These are phyloP conservation scores for Kluyveromyces wickerhamii DNA, from an alignment of 805 yeast species.

Conservation along the genomic window DNA sequence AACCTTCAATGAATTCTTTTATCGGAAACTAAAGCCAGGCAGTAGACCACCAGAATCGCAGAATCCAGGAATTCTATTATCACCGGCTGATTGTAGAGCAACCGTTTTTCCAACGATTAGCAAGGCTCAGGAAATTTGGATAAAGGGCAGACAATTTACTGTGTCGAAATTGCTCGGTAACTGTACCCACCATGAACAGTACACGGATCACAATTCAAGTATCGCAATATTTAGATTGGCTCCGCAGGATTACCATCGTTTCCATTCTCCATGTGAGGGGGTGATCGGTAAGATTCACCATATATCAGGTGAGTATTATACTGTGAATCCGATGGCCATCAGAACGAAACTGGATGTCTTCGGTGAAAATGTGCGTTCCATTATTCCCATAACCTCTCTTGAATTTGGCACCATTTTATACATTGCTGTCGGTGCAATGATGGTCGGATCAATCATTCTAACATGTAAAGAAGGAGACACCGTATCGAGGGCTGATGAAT, in stretches of 20 bases:
- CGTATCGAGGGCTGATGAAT: constrained; percentile 65
- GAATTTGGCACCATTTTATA: constrained; percentile 73
- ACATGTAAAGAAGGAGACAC: constrained; percentile 54
- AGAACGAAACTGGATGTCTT: constrained; percentile 82
- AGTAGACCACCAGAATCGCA: constrained; percentile 64
- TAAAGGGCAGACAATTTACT: constrained; percentile 75
- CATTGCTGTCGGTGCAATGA: constrained; percentile 94
- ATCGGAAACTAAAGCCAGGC: constrained; percentile 62
- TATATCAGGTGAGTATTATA: constrained; percentile 86
- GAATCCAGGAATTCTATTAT: constrained; percentile 43
- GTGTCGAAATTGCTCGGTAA: constrained; percentile 43
- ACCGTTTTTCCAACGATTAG: constrained; percentile 55
- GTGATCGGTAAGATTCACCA: constrained; percentile 52
- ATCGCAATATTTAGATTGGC: constrained; percentile 82
- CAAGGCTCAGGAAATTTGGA: constrained; percentile 73
- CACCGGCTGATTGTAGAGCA: constrained; percentile 86
- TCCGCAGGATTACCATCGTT: constrained; percentile 95
- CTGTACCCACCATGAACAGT: constrained; percentile 30
- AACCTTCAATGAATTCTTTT: constrained; percentile 87
- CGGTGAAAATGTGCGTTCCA: constrained; percentile 80
- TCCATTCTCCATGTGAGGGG: constrained; percentile 84
- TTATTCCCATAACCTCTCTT: constrained; percentile 67
- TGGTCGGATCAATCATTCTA: constrained; percentile 87
- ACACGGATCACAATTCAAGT: constrained; percentile 44
- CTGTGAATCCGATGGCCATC: constrained; percentile 97